A percentile compares a stretch with the other conserved stretches of the same genome.
phyloP scores from a whole-genome alignment of 1,284 basidiomycete genomes.

The Inonotus obliquus region DNA sequence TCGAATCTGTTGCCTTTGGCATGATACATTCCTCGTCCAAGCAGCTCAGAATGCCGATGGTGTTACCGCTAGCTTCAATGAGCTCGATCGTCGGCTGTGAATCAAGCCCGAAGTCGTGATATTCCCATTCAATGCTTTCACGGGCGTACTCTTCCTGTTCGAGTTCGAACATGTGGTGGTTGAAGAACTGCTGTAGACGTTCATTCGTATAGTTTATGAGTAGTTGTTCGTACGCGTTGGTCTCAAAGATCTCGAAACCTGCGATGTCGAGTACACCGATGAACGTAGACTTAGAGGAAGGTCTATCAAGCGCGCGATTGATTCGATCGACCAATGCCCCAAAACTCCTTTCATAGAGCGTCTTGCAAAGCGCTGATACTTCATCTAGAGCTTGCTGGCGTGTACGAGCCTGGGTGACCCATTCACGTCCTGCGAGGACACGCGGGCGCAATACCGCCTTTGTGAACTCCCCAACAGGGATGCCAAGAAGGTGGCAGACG shows the following conservation, averaged over 20 bases:
- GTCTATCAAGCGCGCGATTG: constrained; percentile 91
- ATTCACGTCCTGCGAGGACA: constrained; percentile 93
- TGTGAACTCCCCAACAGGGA: constrained; percentile 87
- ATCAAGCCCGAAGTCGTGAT: constrained; percentile 97
- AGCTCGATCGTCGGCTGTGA: constrained; percentile 98
- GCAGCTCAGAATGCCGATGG: constrained; percentile 90
- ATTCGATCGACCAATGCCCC: constrained; percentile 92
- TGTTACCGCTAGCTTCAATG: constrained; percentile 75
- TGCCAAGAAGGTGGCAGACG: constrained; percentile 89
- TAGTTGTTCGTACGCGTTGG: constrained; percentile 95
- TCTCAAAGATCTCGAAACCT: constrained; percentile 94
- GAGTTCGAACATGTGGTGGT: constrained; percentile 99
- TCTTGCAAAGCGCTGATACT: constrained; percentile 90
- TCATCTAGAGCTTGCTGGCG: constrained; percentile 93
- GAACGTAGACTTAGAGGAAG: constrained; percentile 90
- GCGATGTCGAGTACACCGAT: constrained; percentile 99
- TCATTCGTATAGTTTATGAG: constrained; percentile 99
- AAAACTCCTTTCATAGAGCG: constrained; percentile 96
- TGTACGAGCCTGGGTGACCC: constrained; percentile 92
- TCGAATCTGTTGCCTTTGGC: constrained; percentile 95
- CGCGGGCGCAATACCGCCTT: constrained; percentile 85
- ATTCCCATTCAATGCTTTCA: constrained; percentile 98
- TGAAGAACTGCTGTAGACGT: constrained; percentile 96
- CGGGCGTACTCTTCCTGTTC: constrained; percentile 99
- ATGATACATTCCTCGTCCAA: constrained; percentile 99